Conservation (phyloP, 257 asterid species). For the Forsythia suspensa region DNA sequence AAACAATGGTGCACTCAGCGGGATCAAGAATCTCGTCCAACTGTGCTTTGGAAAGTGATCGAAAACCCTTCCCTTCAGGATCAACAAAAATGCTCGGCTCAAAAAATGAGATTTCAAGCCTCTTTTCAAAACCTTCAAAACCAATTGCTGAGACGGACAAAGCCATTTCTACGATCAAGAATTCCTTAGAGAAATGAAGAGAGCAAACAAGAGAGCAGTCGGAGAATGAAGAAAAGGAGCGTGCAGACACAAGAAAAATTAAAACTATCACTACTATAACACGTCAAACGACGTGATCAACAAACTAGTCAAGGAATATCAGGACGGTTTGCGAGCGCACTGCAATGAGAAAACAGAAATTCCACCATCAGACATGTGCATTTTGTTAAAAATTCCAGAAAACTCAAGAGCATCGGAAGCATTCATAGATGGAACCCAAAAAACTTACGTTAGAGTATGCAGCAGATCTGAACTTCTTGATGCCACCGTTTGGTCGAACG, state of each 20-base stretch:
- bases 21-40: slow-evolving; percentile 70
- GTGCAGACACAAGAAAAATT: slow-evolving; percentile 29
- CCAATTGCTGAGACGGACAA: slow-evolving; percentile 68
- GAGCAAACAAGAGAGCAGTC: slow-evolving; percentile 30
- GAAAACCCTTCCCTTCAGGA: slow-evolving; percentile 76
- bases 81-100: slow-evolving; percentile 76
- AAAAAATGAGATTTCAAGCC: slow-evolving; percentile 72
- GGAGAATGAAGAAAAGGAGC: slow-evolving; percentile 70
- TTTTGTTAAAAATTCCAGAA: background rate
- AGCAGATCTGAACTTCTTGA: slow-evolving; percentile 95
- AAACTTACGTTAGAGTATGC: slow-evolving; percentile 89
- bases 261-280: slow-evolving; percentile 28
- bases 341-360: slow-evolving; percentile 34
- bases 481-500: slow-evolving; percentile 95
- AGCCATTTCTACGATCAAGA: slow-evolving; percentile 47
- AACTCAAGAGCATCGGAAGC: background rate
- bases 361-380: background rate
- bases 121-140: slow-evolving; percentile 84
- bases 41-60: slow-evolving; percentile 62
- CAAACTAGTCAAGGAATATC: slow-evolving; percentile 37
- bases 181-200: slow-evolving; percentile 13
- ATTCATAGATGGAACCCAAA: background rate
- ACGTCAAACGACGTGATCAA: slow-evolving; percentile 55
- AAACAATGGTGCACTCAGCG: slow-evolving; percentile 88
- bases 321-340: slow-evolving; percentile 99